These are phyloP conservation scores for Corylus avellana DNA, from an alignment of 306 rosid genomes.

Conservation along the genomic window DNA sequence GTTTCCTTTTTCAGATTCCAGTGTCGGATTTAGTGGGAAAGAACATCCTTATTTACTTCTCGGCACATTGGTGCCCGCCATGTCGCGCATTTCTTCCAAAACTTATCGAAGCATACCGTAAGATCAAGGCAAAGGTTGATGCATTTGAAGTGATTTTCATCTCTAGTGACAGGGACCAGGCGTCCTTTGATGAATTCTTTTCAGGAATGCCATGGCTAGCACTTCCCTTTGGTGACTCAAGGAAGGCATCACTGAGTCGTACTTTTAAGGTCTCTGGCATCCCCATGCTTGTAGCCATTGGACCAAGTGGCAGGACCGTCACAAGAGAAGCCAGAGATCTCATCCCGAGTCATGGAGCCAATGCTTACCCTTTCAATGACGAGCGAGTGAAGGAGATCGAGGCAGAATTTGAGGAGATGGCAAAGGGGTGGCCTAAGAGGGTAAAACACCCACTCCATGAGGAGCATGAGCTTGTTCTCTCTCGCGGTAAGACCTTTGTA, in stretches of 20 bases:
- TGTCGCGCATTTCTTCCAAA: conserved; percentile 78
- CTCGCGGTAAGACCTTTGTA: conserved; percentile 24
- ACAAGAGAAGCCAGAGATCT: conserved; percentile 53
- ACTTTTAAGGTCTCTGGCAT: conserved; percentile 61
- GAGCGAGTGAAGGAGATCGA: conserved; percentile 53
- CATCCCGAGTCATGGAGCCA: conserved; percentile 49
- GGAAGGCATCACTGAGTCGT: conserved; percentile 56
- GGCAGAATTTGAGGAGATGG: conserved; percentile 41
- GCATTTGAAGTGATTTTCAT: conserved; percentile 70
- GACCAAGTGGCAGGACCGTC: conserved; percentile 63
- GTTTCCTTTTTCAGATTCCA: conserved; percentile 43
- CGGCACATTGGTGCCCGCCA: conserved; percentile 85
- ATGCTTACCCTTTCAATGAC: conserved; percentile 72
- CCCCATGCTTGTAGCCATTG: conserved; percentile 66
- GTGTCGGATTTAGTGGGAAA: conserved; percentile 70
- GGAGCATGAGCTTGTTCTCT: conserved; percentile 52
- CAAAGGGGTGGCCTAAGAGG: conserved; percentile 75
- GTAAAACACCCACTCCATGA: conserved; percentile 40
- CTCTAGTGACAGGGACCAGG: conserved; percentile 70
- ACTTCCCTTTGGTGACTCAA: conserved; percentile 70
- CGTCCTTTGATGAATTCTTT: conserved; percentile 61
- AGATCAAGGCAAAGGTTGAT: conserved; percentile 57
- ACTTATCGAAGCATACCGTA: conserved; percentile 54
- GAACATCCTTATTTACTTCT: conserved; percentile 76
- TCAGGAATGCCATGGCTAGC: conserved; percentile 85